Base-by-base conservation (phyloP, 2,329 filamentous ascomycete genomes). In the Xylogone sp. region DNA sequence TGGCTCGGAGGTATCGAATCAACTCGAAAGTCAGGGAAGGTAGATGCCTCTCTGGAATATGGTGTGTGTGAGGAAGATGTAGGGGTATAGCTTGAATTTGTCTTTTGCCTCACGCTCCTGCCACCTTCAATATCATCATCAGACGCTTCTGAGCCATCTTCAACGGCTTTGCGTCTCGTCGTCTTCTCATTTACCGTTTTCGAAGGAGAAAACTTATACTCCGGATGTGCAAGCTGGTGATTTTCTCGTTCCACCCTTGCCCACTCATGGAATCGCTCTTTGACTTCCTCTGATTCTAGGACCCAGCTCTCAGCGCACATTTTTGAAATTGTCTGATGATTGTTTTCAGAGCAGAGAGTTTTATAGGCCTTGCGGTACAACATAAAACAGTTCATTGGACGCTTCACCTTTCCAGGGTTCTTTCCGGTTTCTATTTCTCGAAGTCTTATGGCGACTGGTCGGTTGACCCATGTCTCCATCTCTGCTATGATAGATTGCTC, bases 341-440 rank as follows among this genome's bases (percentile, higher is more conserved):
- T 97, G 69, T 94, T 93, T 62, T 94, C 84, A 13, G 82, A 75
- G 61, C 88, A 89, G 27, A 91, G 79, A 55, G 94, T 88, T 54
- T 95, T 89, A 65, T 90, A 97, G 6, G 90, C 90, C 59, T 94
- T 96, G 42, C 94, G 87, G 69, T 99, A 99, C 47, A 99, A 76
- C 87, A 99, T 96, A 74, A 97, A 99, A 1, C 90, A 93, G 69
- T 99, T 99, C 87, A 97, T 96, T 2, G 94, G 92, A 24, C 94
- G 81, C 62, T 93, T 90, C 59, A 97, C 81, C 66, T 92, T 91
- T 21, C 88, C 88, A 2, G 75, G 75, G 31, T 83, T 74, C 62
- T 85, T 90, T 52, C 83, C 80, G 61, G 82, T 79, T 43, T 83
- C 79, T 9, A 87, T 83, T 67, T 96, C 91, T 50, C 75, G 71